Evolutionary conservation across 75 land plant species (phyloP), one percentile per base, ranked within the genome.

Genomic region (Chamaecyparis obtusa): DNA sequence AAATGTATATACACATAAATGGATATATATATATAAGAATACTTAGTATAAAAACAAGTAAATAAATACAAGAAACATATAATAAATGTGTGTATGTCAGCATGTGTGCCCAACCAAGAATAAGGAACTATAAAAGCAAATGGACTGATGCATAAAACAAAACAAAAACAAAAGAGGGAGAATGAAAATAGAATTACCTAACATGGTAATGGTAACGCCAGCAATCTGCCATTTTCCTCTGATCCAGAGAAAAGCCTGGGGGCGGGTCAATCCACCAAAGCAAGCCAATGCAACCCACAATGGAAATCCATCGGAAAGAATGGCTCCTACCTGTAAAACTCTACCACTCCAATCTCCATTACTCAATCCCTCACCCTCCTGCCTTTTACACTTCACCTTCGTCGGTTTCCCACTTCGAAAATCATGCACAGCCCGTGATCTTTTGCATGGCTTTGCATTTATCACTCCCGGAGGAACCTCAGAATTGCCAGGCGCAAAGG

Each of bases 201-300:
- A 93, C 99, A 97, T 96, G 16, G 99, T 94, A 85, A 96, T 86
- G 39, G 93, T 91, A 69, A 97, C 75, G 57, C 95, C 96, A 21
- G 89, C 27, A 43, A 97, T 88, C 84, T 92, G 95, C 94, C 93
- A 91, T 16, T 83, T 88, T 13, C 92, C 92, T 14, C 84, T 83
- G 24, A 96, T 90, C 98, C 99, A 96, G 17, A 44, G 57, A 82
- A 91, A 96, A 27, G 92, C 87, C 5, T 83, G 55, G 13, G 99
- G 99, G 74, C 88, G 91, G 30, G 88, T 37, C 10, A 97, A 74
- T 44, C 90, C 98, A 16, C 88, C 86, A 39, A 87, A 43, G 85
- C 95, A 94, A 6, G 95, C 98, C 35, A 91, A 83, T 55, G 93
- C 91, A 4, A 96, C 94, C 96, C 99, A 97, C 39, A 96, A 1